Conservation (phyloP, 306 rosid species). For the Begonia peltatifolia region DNA sequence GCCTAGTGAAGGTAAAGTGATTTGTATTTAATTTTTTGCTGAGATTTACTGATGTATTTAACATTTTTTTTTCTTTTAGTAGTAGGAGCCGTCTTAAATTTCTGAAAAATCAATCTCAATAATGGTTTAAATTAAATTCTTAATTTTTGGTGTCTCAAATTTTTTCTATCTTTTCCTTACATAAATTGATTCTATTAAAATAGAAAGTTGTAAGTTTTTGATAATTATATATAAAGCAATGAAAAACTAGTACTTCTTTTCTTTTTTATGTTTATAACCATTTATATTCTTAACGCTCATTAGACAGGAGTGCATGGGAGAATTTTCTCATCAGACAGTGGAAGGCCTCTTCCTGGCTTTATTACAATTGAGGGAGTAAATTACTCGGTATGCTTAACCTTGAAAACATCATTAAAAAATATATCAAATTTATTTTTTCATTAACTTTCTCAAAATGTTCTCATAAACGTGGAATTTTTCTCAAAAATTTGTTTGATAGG, state of each 20-base stretch:
- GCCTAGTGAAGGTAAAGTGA: slow-evolving; percentile 55
- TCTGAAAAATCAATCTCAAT: not conserved
- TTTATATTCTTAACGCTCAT: slow-evolving; percentile 6
- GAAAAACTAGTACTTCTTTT: not conserved
- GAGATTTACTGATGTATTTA: slow-evolving; percentile 9
- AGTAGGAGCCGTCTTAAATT: not conserved
- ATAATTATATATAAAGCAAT: not conserved
- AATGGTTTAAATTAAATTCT: not conserved
- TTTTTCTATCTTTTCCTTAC: not conserved
- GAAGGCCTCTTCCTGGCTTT: slow-evolving; percentile 61
- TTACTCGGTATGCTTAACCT: slow-evolving; percentile 29
- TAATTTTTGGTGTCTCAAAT: not conserved
- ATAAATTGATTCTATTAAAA: not conserved
- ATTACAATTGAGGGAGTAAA: slow-evolving; percentile 59
- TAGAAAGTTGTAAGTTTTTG: not conserved
- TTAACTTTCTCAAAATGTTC: slow-evolving; percentile 2
- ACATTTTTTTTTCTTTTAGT: slow-evolving; percentile 9
- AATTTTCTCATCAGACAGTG: slow-evolving; percentile 59
- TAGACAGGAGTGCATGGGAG: slow-evolving; percentile 90
- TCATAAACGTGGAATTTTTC: not conserved
- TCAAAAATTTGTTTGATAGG: slow-evolving; percentile 21
- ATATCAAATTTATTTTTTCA: not conserved
- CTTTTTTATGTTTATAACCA: not conserved
- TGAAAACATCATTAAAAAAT: not conserved
- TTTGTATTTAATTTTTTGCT: slow-evolving; percentile 3